These are phyloP conservation scores for Excoecaria cochinchinensis DNA, from an alignment of 345 rosid genomes.

Conservation along the genomic window DNA sequence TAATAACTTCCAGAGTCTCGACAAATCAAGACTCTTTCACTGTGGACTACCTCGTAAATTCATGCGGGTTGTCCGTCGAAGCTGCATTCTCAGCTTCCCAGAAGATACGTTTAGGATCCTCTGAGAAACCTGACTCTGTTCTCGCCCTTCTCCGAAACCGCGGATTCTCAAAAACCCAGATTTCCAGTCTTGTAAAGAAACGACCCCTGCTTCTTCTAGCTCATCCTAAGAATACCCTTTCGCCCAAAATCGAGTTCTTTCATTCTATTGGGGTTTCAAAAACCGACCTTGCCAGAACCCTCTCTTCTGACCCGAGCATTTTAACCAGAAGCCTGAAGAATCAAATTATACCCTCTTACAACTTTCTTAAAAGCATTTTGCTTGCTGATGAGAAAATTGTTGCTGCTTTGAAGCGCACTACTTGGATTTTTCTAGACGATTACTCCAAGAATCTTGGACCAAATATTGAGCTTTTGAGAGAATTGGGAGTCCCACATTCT, in stretches of 20 bases:
- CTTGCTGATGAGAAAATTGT: slow-evolving; percentile 24
- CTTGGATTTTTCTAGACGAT: slow-evolving; percentile 48
- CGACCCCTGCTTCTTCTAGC: slow-evolving; percentile 20
- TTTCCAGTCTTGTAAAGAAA: slow-evolving; percentile 16
- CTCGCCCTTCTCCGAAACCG: slow-evolving; percentile 11
- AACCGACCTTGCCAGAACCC: slow-evolving; percentile 14
- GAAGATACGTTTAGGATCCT: slow-evolving; percentile 6
- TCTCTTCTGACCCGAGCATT: slow-evolving; percentile 15
- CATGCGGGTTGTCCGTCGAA: slow-evolving; percentile 21
- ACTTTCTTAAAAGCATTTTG: slow-evolving; percentile 21
- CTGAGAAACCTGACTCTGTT: slow-evolving; percentile 16
- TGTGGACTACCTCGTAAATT: slow-evolving; percentile 13
- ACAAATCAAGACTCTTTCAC: slow-evolving; percentile 8
- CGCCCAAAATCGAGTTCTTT: slow-evolving; percentile 25
- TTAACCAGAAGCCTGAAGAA: slow-evolving; percentile 24
- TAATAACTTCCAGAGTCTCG: not conserved
- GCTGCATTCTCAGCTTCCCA: slow-evolving; percentile 10
- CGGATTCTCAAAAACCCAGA: slow-evolving; percentile 25
- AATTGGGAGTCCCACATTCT: slow-evolving; percentile 35
- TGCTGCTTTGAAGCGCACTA: slow-evolving; percentile 23
- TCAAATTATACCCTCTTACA: slow-evolving; percentile 16
- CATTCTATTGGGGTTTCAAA: slow-evolving; percentile 20
- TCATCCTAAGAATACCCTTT: slow-evolving; percentile 16
- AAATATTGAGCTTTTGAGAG: slow-evolving; percentile 35
- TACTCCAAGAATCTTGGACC: slow-evolving; percentile 43